Evolutionary conservation across 257 asterid species (phyloP).

Genomic region (Fraxinus quadrangulata): DNA sequence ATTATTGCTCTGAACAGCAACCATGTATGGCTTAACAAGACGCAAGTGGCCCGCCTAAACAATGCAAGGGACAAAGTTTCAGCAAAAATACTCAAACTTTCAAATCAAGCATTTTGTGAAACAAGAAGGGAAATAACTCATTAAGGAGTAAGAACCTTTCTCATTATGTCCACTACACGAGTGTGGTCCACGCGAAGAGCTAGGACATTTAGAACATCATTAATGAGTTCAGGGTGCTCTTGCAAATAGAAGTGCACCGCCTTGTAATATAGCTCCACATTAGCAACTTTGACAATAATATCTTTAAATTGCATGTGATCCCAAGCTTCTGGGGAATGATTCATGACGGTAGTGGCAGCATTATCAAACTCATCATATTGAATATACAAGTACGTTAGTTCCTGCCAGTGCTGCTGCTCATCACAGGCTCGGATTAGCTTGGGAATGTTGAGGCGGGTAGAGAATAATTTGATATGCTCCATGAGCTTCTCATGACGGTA

Average conservation of each 20-base stretch:
- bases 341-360: constrained; percentile 99
- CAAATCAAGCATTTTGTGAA: constrained; percentile 5
- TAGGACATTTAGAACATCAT: constrained; percentile 90
- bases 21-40: constrained; percentile 96
- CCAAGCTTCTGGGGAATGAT: constrained; percentile 99
- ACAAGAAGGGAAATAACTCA: background rate
- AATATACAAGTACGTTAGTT: constrained; percentile 81
- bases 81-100: constrained; percentile 22
- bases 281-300: constrained; percentile 92
- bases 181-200: constrained; percentile 97
- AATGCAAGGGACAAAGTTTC: constrained; percentile 23
- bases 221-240: constrained; percentile 98
- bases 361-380: constrained; percentile 97
- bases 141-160: constrained; percentile 59
- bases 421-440: constrained; percentile 98
- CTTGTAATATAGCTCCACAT: constrained; percentile 95
- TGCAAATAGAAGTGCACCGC: constrained; percentile 98
- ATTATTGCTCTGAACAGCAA: constrained; percentile 98
- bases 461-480: constrained; percentile 96
- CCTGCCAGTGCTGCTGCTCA: constrained; percentile 99
- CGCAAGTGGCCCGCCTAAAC: constrained; percentile 90
- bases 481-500: constrained; percentile 97
- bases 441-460: constrained; percentile 94
- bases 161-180: constrained; percentile 97
- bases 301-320: constrained; percentile 99